Percentiles rank a stretch among this genome's conserved stretches.
These are phyloP conservation scores for Epichloe gansuensis DNA, from an alignment of 2,329 filamentous ascomycete species.

Conservation along the genomic window DNA sequence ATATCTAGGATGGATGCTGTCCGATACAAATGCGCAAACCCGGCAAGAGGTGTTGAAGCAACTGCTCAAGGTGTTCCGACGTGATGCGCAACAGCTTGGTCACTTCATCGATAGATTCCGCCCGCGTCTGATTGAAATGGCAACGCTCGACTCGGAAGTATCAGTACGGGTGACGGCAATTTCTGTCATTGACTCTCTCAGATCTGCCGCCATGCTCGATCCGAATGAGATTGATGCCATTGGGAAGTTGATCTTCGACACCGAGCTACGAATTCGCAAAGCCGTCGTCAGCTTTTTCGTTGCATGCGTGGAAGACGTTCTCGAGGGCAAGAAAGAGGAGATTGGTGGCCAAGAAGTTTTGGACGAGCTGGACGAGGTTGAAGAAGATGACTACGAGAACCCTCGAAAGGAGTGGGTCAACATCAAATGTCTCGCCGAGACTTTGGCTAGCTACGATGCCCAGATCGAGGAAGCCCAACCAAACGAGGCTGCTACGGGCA, in stretches of 20 bases:
- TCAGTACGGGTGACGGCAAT: conserved; percentile 71
- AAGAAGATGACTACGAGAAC: conserved; percentile 65
- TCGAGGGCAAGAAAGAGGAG: conserved; percentile 68
- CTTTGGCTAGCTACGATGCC: conserved; percentile 68
- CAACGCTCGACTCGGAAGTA: conserved; percentile 70
- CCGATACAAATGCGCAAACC: conserved; percentile 62
- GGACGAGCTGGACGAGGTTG: conserved; percentile 59
- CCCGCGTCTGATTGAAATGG: conserved; percentile 81
- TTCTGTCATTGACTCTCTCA: conserved; percentile 67
- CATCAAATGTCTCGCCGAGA: conserved; percentile 80
- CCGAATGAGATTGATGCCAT: conserved; percentile 84
- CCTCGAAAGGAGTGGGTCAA: conserved; percentile 80
- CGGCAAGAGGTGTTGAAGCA: conserved; percentile 81
- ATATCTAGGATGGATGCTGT: conserved; percentile 92
- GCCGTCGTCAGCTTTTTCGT: conserved; percentile 85
- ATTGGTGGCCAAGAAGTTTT: conserved; percentile 69
- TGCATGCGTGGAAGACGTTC: conserved; percentile 72
- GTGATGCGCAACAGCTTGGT: conserved; percentile 70
- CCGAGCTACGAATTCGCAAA: conserved; percentile 72
- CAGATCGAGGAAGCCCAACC: conserved; percentile 48
- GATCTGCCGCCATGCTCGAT: conserved; percentile 76
- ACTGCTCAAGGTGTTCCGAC: conserved; percentile 65
- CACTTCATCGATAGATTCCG: conserved; percentile 92
- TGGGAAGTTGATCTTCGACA: conserved; percentile 79
- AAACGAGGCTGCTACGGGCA: conserved; percentile 29